Conservation (phyloP, 1,284 basidiomycete genomes). For the Quambalaria eucalypti region DNA sequence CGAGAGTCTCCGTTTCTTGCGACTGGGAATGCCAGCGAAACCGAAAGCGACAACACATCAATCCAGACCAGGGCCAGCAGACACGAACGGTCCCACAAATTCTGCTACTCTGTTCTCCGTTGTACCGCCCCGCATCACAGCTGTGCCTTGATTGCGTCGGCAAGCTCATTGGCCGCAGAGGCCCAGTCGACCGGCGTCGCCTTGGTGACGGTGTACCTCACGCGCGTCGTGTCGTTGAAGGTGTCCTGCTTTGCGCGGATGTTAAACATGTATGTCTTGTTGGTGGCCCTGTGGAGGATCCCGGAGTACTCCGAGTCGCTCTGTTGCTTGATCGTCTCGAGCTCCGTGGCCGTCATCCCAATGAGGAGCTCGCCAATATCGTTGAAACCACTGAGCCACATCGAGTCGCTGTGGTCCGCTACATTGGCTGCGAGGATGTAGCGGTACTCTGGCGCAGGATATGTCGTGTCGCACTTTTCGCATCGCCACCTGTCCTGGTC, state of each 20-base stretch:
- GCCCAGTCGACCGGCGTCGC: constrained; percentile 30
- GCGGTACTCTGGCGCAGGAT: constrained; percentile 72
- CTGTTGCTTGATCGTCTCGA: constrained; percentile 64
- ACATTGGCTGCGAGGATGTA: constrained; percentile 84
- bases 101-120: too few species aligned
- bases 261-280: constrained; percentile 69
- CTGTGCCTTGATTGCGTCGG: constrained; percentile 25
- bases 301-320: constrained; percentile 60
- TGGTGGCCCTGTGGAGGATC: constrained; percentile 60
- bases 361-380: constrained; percentile 69
- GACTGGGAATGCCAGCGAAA: too few species aligned
- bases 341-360: constrained; percentile 69
- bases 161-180: constrained; percentile 37
- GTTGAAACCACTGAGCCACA: constrained; percentile 94
- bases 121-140: too few species aligned
- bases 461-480: constrained; percentile 77
- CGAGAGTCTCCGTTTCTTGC: too few species aligned
- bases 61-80: too few species aligned
- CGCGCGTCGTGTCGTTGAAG: constrained; percentile 35
- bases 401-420: constrained; percentile 76
- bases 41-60: too few species aligned
- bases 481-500: constrained; percentile 68
- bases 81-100: too few species aligned
- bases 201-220: constrained; percentile 39
- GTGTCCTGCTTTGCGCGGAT: constrained; percentile 65